Conservation (phyloP, 2,329 filamentous ascomycete species). For the Colletotrichum lentis region DNA sequence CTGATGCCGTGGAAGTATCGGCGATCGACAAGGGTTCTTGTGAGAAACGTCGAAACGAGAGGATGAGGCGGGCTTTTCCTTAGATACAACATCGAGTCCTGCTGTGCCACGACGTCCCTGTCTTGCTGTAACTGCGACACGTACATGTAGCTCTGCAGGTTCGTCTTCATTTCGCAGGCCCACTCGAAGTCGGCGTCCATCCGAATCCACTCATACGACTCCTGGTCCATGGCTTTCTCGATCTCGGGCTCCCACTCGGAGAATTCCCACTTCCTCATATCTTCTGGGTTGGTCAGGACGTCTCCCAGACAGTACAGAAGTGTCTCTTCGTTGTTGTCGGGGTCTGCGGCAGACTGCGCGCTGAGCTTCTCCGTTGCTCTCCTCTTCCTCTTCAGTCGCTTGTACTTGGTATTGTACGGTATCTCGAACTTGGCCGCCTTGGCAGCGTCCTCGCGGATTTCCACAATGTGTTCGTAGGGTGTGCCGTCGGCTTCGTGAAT, state of each 20-base stretch:
- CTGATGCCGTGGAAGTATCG: constrained; percentile 96
- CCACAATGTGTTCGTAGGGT: constrained; percentile 96
- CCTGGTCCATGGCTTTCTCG: constrained; percentile 89
- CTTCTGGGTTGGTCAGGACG: constrained; percentile 82
- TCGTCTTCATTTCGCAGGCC: constrained; percentile 83
- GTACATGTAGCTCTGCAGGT: constrained; percentile 96
- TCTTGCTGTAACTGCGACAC: constrained; percentile 97
- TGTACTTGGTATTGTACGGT: constrained; percentile 99
- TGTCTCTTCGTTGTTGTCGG: constrained; percentile 75
- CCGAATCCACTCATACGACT: constrained; percentile 98
- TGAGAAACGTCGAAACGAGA: constrained; percentile 86
- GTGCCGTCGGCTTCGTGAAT: constrained; percentile 99
- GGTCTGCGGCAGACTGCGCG: constrained; percentile 63
- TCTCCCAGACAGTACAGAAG: constrained; percentile 93
- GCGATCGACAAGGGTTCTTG: constrained; percentile 87
- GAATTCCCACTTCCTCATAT: constrained; percentile 83
- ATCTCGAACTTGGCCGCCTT: constrained; percentile 85
- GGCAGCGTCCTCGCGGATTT: constrained; percentile 86
- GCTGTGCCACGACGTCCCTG: constrained; percentile 90
- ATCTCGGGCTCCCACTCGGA: constrained; percentile 90
- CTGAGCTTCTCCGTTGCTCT: constrained; percentile 58
- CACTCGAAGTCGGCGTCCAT: constrained; percentile 99
- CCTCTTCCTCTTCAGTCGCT: constrained; percentile 84
- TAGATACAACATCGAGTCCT: constrained; percentile 79
- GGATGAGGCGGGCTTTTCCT: constrained; percentile 72